phyloP scores from a whole-genome alignment of 495 filamentous ascomycete species.

The Neurospora terricola region DNA sequence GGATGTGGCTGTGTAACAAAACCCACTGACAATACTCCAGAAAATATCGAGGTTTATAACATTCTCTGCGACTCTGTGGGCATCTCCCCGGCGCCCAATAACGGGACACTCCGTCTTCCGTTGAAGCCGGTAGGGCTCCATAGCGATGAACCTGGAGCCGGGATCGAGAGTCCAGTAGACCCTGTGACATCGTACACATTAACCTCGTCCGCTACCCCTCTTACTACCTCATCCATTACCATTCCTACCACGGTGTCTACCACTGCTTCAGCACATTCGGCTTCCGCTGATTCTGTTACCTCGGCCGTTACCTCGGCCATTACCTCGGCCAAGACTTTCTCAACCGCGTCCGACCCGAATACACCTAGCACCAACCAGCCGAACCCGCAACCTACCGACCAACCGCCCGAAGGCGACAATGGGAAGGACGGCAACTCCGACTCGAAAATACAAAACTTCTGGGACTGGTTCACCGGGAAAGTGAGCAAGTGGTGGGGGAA shows the following conservation, averaged over 20 bases:
- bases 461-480: conserved; percentile 42
- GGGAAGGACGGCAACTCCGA: conserved; percentile 1
- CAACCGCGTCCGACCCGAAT: background rate
- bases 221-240: background rate
- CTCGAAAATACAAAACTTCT: conserved; percentile 23
- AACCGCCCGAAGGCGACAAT: conserved; percentile 2
- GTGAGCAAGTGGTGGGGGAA: conserved; percentile 31
- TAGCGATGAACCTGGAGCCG: conserved; percentile 17
- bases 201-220: conserved; percentile 2
- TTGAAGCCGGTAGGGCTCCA: conserved; percentile 61
- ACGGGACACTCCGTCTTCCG: conserved; percentile 78
- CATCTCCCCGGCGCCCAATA: conserved; percentile 59
- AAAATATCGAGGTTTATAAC: conserved; percentile 94
- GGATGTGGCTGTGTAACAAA: background rate
- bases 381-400: conserved; percentile 8
- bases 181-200: conserved; percentile 14
- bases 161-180: conserved; percentile 24
- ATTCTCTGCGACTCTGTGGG: conserved; percentile 80
- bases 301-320: background rate
- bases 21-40: conserved; percentile 30
- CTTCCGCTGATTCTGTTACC: conserved; percentile 1
- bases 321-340: background rate
- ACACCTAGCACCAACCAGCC: conserved; percentile 11
- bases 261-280: background rate
- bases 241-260: background rate